Evolutionary conservation across 2,329 filamentous ascomycete species (phyloP).

Genomic region (Daldinia sp.): DNA sequence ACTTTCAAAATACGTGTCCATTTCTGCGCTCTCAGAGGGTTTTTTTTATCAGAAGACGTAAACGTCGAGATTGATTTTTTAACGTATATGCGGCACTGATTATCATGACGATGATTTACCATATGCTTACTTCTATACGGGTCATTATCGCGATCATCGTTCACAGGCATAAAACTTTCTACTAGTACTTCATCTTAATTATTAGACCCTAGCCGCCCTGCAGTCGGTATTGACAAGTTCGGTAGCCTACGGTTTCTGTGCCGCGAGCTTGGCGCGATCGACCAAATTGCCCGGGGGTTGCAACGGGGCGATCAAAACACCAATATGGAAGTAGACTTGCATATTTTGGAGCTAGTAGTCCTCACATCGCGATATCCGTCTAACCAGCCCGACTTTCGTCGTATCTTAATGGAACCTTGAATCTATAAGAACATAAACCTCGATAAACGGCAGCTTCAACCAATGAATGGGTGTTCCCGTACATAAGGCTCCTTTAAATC

Average conservation of each 20-base stretch:
- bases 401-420: slow-evolving; percentile 14
- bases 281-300: slow-evolving; percentile 26
- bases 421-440: slow-evolving; percentile 12
- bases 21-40: neutral
- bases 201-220: slow-evolving; percentile 18
- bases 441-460: neutral
- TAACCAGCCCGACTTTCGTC: slow-evolving; percentile 9
- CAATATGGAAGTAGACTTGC: slow-evolving; percentile 28
- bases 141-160: neutral
- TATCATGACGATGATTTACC: neutral
- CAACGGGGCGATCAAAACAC: slow-evolving; percentile 26
- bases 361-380: slow-evolving; percentile 32
- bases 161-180: slow-evolving; percentile 10
- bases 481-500: slow-evolving; percentile 14
- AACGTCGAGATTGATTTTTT: neutral
- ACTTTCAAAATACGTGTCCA: neutral
- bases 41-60: neutral
- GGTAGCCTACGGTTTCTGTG: slow-evolving; percentile 26
- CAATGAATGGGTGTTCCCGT: slow-evolving; percentile 20
- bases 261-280: slow-evolving; percentile 35
- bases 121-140: neutral
- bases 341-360: slow-evolving; percentile 31
- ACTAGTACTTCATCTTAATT: slow-evolving; percentile 23
- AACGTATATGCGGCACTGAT: no score
- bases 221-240: slow-evolving; percentile 1